A percentile compares a stretch with the other conserved stretches of the same genome.
Evolutionary conservation across 2,329 filamentous ascomycete genomes (phyloP).

Genomic region (Leptographium galeiforme): DNA sequence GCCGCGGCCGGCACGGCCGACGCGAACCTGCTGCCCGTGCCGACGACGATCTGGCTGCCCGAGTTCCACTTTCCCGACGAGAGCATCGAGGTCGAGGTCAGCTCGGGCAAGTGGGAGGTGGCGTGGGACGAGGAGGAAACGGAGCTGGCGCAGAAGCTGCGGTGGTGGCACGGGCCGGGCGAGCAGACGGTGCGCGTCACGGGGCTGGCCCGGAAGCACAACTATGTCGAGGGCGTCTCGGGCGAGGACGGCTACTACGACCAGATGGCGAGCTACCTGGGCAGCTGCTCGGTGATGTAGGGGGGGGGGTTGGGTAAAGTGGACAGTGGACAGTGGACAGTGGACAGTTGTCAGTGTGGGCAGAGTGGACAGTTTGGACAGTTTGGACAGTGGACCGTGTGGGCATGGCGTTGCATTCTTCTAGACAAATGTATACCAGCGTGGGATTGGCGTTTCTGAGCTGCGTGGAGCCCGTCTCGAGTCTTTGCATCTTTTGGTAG

Average conservation of each 20-base stretch:
- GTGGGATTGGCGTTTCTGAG: no score
- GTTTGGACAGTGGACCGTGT: no score
- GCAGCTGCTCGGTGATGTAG: constrained; percentile 40
- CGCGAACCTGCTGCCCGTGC: constrained; percentile 18
- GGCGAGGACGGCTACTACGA: constrained; percentile 72
- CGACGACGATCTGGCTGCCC: constrained; percentile 76
- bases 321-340: background rate
- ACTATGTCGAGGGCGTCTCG: constrained; percentile 40
- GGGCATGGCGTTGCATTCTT: no score
- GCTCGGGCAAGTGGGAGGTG: constrained; percentile 83
- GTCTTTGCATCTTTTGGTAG: background rate
- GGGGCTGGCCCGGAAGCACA: constrained; percentile 56
- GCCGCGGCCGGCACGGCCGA: background rate
- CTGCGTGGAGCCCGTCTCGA: no score
- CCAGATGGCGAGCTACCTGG: constrained; percentile 39
- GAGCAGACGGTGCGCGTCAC: constrained; percentile 67
- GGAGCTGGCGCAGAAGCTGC: constrained; percentile 58
- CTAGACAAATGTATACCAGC: no score
- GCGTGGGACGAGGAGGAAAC: constrained; percentile 57
- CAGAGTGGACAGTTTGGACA: no score
- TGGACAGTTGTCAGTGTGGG: background rate
- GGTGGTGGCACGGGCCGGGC: constrained; percentile 88
- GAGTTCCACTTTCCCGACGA: constrained; percentile 83
- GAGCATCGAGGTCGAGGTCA: constrained; percentile 58
- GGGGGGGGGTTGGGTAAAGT: no score